These are phyloP conservation scores for Skeletonema grethae DNA, from an alignment of 108 stramenopile genomes.

Conservation along the genomic window DNA sequence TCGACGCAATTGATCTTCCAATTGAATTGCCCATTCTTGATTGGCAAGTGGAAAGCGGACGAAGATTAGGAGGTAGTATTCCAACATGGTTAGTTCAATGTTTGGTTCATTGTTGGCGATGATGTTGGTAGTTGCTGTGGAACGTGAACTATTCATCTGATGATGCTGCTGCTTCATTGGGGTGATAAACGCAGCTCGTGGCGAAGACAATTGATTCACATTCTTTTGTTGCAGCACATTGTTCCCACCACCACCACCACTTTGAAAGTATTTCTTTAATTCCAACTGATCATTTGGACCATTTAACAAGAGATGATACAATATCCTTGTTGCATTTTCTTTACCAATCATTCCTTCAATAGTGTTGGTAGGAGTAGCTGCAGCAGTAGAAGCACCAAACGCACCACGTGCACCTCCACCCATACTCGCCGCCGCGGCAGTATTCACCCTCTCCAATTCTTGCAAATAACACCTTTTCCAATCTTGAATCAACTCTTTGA, in stretches of 20 bases:
- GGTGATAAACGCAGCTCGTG: conserved; percentile 8
- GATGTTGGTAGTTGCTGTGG: conserved; percentile 1
- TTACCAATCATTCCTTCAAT: conserved; percentile 22
- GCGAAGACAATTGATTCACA: conserved; percentile 4
- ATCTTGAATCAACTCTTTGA: conserved; percentile 7
- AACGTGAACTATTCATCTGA: not conserved
- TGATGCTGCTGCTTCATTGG: not conserved
- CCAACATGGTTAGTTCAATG: conserved; percentile 65
- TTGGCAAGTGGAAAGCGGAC: conserved; percentile 70
- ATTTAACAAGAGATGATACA: conserved; percentile 10
- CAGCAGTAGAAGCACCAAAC: not conserved
- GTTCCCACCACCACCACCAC: not conserved
- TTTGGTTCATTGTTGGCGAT: conserved; percentile 14
- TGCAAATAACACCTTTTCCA: conserved; percentile 33
- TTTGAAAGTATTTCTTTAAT: conserved; percentile 24
- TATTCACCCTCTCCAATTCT: not conserved
- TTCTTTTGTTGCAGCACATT: conserved; percentile 12
- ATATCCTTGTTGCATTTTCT: conserved; percentile 41
- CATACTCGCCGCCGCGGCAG: no score
- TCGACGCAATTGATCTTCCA: conserved; percentile 15
- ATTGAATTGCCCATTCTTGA: conserved; percentile 22
- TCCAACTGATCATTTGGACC: conserved; percentile 18
- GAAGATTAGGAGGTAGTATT: conserved; percentile 70
- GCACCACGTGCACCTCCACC: not conserved
- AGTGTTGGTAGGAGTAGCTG: conserved; percentile 4